These are phyloP conservation scores for Amniculicola lignicola DNA, from an alignment of 495 filamentous ascomycete species.

Conservation along the genomic window DNA sequence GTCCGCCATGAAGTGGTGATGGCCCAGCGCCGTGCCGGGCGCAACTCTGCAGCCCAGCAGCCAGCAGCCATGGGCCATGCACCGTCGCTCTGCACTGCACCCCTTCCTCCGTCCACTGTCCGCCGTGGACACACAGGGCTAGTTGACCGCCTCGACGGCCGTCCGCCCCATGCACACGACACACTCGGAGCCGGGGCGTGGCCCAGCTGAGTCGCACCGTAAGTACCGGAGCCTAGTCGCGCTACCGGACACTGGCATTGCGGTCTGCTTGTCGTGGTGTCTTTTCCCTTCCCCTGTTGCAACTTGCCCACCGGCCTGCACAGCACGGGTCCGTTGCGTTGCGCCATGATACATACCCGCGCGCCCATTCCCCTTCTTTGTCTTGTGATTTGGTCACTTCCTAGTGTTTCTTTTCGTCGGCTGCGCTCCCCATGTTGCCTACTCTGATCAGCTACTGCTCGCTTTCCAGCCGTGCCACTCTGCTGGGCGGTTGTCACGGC, in stretches of 20 bases:
- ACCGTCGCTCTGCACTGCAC: conserved; percentile 8
- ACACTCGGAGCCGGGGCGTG: conserved; percentile 13
- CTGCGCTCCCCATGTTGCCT: conserved; percentile 25
- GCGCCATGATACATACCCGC: conserved; percentile 40
- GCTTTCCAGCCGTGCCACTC: conserved; percentile 36
- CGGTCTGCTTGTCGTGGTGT: conserved; percentile 13
- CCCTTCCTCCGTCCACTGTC: conserved; percentile 33
- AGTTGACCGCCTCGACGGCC: conserved; percentile 35
- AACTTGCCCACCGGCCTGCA: conserved; percentile 16
- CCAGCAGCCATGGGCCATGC: conserved; percentile 6
- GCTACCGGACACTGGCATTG: conserved; percentile 13
- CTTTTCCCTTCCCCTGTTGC: conserved; percentile 22
- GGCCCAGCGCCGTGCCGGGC: not conserved
- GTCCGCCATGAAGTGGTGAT: not conserved
- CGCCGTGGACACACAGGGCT: conserved; percentile 21
- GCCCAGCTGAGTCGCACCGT: conserved; percentile 34
- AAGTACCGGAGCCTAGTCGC: conserved; percentile 24
- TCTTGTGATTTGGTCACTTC: conserved; percentile 31
- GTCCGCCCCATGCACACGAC: conserved; percentile 22
- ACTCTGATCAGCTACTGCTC: conserved; percentile 31
- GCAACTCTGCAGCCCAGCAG: not conserved
- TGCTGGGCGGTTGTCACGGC: conserved; percentile 25
- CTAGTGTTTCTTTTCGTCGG: conserved; percentile 34
- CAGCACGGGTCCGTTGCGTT: conserved; percentile 33
- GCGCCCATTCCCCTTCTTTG: conserved; percentile 12